Percentiles rank a stretch among this genome's conserved stretches.
These are phyloP conservation scores for Trametes villosa DNA, from an alignment of 768 basidiomycete species.

Conservation along the genomic window DNA sequence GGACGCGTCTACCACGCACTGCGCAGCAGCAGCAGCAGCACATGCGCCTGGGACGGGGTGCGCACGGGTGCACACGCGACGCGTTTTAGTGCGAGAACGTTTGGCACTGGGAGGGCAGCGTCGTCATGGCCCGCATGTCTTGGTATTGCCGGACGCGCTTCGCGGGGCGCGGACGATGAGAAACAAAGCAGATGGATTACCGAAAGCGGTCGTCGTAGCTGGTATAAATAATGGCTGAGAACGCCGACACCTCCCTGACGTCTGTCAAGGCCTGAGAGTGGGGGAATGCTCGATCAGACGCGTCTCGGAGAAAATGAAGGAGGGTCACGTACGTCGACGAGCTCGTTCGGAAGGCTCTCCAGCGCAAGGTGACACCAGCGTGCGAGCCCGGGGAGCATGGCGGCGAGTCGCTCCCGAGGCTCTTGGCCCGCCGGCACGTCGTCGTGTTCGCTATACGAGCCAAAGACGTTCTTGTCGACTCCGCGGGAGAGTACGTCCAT, in stretches of 20 bases:
- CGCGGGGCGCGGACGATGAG: neutral
- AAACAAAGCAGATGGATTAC: conserved; percentile 27
- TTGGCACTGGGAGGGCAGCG: neutral
- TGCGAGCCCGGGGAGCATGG: conserved; percentile 78
- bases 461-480: conserved; percentile 68
- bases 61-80: neutral
- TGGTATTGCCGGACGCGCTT: neutral
- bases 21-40: conserved; percentile 14
- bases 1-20: neutral
- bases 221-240: conserved; percentile 76
- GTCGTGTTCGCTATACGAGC: conserved; percentile 27
- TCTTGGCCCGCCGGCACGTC: conserved; percentile 38
- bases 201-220: conserved; percentile 62
- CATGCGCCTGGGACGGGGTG: neutral
- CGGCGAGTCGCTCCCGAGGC: conserved; percentile 69
- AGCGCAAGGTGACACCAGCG: conserved; percentile 76
- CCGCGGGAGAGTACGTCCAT: conserved; percentile 65
- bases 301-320: neutral
- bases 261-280: conserved; percentile 58
- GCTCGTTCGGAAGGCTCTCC: conserved; percentile 73
- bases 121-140: neutral
- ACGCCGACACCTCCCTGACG: conserved; percentile 63
- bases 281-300: conserved; percentile 4
- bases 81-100: neutral
- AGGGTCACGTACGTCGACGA: conserved; percentile 71